Evolutionary conservation across 202 grass and related monocot genomes (phyloP), one percentile per base, ranked within the genome.

Genomic region (Zoysia matrella): DNA sequence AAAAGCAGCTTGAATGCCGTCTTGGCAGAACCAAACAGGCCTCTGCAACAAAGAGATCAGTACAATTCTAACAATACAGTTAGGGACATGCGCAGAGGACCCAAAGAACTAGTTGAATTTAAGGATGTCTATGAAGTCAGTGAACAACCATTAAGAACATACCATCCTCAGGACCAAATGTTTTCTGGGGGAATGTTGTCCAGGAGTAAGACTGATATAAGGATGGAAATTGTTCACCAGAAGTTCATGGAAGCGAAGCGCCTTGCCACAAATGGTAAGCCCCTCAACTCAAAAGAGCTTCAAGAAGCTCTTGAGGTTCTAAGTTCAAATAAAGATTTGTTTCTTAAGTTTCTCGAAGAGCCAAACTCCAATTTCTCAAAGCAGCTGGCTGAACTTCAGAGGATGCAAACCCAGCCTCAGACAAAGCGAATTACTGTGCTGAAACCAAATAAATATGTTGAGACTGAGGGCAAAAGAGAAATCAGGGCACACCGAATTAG

Each of bases 241-340:
- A 95, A 93, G 73, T 93, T 98, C 66, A 85, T 91, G 61, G 91
- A 98, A 85, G 89, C 90, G 67, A 98, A 93, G 71, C 74, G 57
- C 39, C 83, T 92, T 43, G 85, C 88, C 52, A 83, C 81, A 69
- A 71, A 92, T 81, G 87, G 87, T 72, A 78, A 85, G 74, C 68
- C 88, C 15, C 72, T 83, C 67, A 74, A 89, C 47, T 93, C 96
- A 39, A 78, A 89, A 60, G 85, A 98, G 71, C 86, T 98, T 87
- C 92, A 95, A 79, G 89, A 98, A 69, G 89, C 91, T 49, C 71
- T 98, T 49, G 88, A 93, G 75, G 78, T 98, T 81, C 80, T 98
- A 68, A 92, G 87, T 90, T 95, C 80, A 36, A 36, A 36, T 36
- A 36, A 36, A 36, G 30, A 36, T 36, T 36, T 36, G 30, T 36